Percentiles rank a stretch among this genome's conserved stretches.
Conservation (phyloP, 2,329 filamentous ascomycete genomes). For the Hypoxylon sp. region DNA sequence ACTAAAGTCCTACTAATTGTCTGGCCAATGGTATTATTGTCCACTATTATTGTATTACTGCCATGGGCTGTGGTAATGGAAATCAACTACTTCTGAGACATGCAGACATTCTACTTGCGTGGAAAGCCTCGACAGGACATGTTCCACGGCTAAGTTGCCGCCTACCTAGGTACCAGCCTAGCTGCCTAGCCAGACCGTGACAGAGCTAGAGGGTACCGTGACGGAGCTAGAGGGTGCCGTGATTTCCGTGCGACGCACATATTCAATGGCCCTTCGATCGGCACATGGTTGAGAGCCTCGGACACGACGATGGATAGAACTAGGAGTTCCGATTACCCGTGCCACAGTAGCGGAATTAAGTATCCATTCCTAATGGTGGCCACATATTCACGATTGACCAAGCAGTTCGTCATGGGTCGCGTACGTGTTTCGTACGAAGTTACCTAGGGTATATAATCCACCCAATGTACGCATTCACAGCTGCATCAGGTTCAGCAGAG, state of each 20-base stretch:
- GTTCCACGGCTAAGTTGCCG: constrained; percentile 23
- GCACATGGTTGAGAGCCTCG: constrained; percentile 18
- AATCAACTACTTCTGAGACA: constrained; percentile 27
- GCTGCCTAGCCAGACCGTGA: constrained; percentile 1
- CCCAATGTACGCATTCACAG: too few species aligned
- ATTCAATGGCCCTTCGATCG: constrained; percentile 7
- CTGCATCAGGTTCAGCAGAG: too few species aligned
- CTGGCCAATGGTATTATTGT: constrained; percentile 22
- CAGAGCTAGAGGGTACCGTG: constrained; percentile 2
- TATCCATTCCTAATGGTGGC: constrained; percentile 20
- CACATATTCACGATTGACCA: constrained; percentile 4
- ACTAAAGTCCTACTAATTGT: constrained; percentile 11
- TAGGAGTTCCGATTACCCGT: constrained; percentile 40
- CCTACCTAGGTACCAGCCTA: too few species aligned
- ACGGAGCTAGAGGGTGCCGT: constrained; percentile 29
- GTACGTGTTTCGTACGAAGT: background rate
- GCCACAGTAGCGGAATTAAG: constrained; percentile 28
- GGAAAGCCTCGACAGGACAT: constrained; percentile 25
- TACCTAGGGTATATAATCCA: too few species aligned
- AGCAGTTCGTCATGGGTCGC: constrained; percentile 30
- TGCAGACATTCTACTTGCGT: constrained; percentile 34
- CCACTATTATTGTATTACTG: constrained; percentile 23
- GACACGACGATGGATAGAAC: constrained; percentile 12
- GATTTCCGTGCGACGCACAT: constrained; percentile 25
- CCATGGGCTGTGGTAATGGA: constrained; percentile 1